Base-by-base conservation (phyloP, 306 rosid genomes). In the Trifolium pratense region DNA sequence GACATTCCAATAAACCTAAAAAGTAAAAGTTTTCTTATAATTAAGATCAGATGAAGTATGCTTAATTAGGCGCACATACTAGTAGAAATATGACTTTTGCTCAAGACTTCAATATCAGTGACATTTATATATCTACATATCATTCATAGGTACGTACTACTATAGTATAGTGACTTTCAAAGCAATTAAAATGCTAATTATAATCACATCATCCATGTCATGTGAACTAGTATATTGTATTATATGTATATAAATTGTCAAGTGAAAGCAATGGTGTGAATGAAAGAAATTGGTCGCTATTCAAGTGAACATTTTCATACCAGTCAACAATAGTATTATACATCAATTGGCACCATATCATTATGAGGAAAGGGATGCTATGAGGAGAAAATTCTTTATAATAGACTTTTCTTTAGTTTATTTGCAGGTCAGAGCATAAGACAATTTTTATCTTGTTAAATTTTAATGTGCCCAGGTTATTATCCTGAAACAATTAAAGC, bases 221-320 rank as follows among this genome's bases (percentile, higher is more conserved):
- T 15, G 23, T 51, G 12, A 20, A 43, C 49, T 12, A 43, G 1
- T 11, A 13, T 43, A 43, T 12, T 1, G 4, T 14, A 15, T 6
- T 3, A 42, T n/a, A n/a, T n/a, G n/a, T n/a, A 6, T n/a, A 6
- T 15, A 20, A 48, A 6, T n/a, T 48, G 21, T n/a, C 55, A 48
- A 55, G 9, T 12, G 62, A 56, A 56, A 23, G 62, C 62, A 56
- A 56, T 5, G 62, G 62, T 56, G 61, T 56, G 61, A 56, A 56
- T 56, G 34, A 11, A 21, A 7, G 31, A 56, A 56, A 3, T 2
- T 56, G 31, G 61, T 21, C 61, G 13, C 0, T 23, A 56, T 56
- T 21, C 61, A 21, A 56, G 61, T 55, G 32, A 55, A 21, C 23
- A 55, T 13, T 55, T 21, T 9, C 6, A 52, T 6, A 18, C 6